A percentile compares a stretch with the other conserved stretches of the same genome.
Evolutionary conservation across 257 asterid species (phyloP).

Genomic region (Solanum chiquidenum): DNA sequence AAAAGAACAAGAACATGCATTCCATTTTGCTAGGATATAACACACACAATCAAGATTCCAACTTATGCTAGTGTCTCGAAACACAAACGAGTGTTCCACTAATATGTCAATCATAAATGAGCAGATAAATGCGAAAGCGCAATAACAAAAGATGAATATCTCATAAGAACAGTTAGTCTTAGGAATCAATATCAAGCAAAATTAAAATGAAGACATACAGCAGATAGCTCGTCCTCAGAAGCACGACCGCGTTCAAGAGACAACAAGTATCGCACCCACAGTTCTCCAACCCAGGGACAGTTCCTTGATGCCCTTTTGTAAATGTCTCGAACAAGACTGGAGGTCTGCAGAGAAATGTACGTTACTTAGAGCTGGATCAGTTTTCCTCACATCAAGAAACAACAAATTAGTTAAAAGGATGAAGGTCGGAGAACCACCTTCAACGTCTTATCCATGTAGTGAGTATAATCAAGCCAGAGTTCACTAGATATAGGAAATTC

Average conservation of each 20-base stretch:
- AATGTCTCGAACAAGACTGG: constrained; percentile 66
- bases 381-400: not conserved
- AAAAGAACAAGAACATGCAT: not conserved
- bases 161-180: not conserved
- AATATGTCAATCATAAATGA: not conserved
- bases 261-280: constrained; percentile 80
- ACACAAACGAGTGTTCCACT: not conserved
- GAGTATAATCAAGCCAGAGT: constrained; percentile 76
- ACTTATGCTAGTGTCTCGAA: not conserved
- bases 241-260: constrained; percentile 70
- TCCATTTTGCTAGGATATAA: not conserved
- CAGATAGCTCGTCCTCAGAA: constrained; percentile 68
- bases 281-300: constrained; percentile 91
- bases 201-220: constrained; percentile 33
- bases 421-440: constrained; percentile 45
- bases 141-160: not conserved
- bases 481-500: constrained; percentile 72
- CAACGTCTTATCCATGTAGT: constrained; percentile 76
- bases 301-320: constrained; percentile 86
- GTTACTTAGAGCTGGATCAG: constrained; percentile 6
- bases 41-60: not conserved
- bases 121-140: not conserved
- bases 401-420: not conserved
- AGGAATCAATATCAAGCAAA: not conserved
- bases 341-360: constrained; percentile 40